A percentile compares a stretch with the other conserved stretches of the same genome.
These are phyloP conservation scores for Salvia hispanica DNA, from an alignment of 257 asterid genomes.

Conservation along the genomic window DNA sequence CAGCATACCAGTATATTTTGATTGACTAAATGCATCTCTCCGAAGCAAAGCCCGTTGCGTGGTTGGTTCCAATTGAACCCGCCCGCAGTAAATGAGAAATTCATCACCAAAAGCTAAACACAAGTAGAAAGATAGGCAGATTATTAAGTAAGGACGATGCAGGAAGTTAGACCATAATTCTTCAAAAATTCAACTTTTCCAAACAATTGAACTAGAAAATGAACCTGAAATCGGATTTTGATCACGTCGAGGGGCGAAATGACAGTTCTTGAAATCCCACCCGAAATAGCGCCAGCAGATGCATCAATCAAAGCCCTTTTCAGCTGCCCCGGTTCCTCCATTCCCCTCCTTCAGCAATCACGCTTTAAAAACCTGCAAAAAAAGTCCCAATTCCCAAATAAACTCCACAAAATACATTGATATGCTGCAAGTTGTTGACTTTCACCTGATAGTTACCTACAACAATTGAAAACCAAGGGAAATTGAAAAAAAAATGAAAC, in stretches of 20 bases:
- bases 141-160: too few species aligned
- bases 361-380: conserved; percentile 42
- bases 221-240: conserved; percentile 94
- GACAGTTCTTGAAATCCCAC: conserved; percentile 76
- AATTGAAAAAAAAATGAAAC: neutral
- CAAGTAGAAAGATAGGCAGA: neutral
- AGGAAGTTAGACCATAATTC: neutral
- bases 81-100: conserved; percentile 1
- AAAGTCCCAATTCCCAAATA: neutral
- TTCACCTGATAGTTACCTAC: neutral
- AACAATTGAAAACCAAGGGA: neutral
- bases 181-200: neutral
- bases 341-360: conserved; percentile 43
- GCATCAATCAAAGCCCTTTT: conserved; percentile 76
- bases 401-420: conserved; percentile 4
- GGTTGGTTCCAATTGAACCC: conserved; percentile 98
- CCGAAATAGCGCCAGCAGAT: conserved; percentile 87
- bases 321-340: conserved; percentile 81
- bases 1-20: conserved; percentile 84
- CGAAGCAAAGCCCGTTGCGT: conserved; percentile 75
- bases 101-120: neutral
- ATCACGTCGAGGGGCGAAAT: conserved; percentile 96
- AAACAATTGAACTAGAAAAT: neutral
- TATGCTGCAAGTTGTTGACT: conserved; percentile 25
- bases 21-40: conserved; percentile 47